Evolutionary conservation across 164 flowering plant genomes (phyloP).

Genomic region (Brasenia schreberi): DNA sequence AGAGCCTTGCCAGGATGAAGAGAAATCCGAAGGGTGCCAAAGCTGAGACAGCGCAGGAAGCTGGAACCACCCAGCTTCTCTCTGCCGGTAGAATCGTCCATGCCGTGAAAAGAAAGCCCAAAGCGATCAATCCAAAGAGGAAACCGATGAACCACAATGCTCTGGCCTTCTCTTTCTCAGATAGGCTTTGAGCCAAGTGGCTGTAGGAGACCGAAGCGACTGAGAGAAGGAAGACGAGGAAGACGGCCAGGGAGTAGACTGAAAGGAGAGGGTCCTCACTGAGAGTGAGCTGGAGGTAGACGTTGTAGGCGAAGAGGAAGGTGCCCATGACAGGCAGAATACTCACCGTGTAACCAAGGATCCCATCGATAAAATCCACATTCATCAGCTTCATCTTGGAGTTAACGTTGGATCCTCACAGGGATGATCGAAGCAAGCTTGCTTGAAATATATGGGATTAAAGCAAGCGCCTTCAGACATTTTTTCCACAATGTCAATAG

Average conservation of each 20-base stretch:
- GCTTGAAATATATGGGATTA: no score
- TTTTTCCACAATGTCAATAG: no score
- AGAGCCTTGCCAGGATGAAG: neutral
- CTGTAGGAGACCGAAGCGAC: neutral
- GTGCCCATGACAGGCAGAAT: neutral
- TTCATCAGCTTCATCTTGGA: no score
- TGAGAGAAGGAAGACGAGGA: neutral
- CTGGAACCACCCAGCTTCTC: neutral
- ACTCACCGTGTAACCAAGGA: neutral
- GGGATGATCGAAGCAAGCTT: no score
- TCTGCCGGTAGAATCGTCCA: neutral
- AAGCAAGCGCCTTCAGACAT: no score
- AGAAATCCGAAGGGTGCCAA: no score
- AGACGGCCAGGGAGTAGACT: neutral
- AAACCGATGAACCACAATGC: neutral
- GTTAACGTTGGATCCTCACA: no score
- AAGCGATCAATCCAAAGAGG: neutral
- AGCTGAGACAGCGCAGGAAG: neutral
- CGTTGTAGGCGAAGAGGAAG: neutral
- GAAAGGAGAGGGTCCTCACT: neutral
- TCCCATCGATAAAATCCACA: neutral
- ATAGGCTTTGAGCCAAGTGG: neutral
- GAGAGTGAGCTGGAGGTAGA: neutral
- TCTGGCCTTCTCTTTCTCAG: neutral
- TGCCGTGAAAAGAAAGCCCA: neutral